Evolutionary conservation across 1,139 yeast genomes (phyloP).

Genomic region (Candida glucosophila): DNA sequence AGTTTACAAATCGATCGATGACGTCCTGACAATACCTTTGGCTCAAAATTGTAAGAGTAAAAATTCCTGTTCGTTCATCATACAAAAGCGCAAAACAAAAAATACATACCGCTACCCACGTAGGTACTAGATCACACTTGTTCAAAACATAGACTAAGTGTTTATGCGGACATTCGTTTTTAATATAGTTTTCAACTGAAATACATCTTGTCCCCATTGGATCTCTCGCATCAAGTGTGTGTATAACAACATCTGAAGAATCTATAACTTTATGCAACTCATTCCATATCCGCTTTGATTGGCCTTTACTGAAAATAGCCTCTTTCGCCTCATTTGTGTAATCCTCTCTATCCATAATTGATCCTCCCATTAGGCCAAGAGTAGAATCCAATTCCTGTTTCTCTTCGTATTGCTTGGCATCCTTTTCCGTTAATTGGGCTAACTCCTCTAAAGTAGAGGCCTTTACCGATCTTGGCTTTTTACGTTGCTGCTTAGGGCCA

Average conservation of each 20-base stretch:
- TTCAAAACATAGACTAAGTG: constrained; percentile 90
- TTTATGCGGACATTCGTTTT: constrained; percentile 92
- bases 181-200: constrained; percentile 86
- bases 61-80: constrained; percentile 1
- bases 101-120: constrained; percentile 97
- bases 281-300: constrained; percentile 97
- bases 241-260: constrained; percentile 92
- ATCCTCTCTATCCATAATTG: constrained; percentile 62
- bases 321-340: constrained; percentile 88
- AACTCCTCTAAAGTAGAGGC: constrained; percentile 76
- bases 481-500: constrained; percentile 93
- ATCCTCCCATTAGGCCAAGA: constrained; percentile 71
- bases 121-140: constrained; percentile 97
- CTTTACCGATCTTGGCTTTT: constrained; percentile 71
- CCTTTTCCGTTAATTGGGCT: constrained; percentile 53
- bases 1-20: constrained; percentile 18
- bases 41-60: not conserved
- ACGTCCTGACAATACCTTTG: constrained; percentile 70
- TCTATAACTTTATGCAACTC: constrained; percentile 95
- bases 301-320: constrained; percentile 93
- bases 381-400: constrained; percentile 67
- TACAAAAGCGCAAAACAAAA: constrained; percentile 4
- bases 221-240: constrained; percentile 94
- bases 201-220: constrained; percentile 94
- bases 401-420: constrained; percentile 58